These are phyloP conservation scores for Candida labiduridarum DNA, from an alignment of 1,139 yeast genomes.

Conservation along the genomic window DNA sequence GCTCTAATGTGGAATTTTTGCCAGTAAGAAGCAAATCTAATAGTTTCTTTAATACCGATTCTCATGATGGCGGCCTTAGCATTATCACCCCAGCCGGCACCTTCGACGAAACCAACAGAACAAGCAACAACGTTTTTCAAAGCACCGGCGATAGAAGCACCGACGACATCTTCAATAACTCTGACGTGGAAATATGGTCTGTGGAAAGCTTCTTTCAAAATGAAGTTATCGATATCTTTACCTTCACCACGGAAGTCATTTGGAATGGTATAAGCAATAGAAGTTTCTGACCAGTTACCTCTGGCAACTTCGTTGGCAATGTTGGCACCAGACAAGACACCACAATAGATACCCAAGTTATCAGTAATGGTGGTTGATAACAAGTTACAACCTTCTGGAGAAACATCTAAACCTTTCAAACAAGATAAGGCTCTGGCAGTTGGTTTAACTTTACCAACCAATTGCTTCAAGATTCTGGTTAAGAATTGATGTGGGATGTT, in stretches of 20 bases:
- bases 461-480: conserved; percentile 68
- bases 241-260: conserved; percentile 70
- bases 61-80: conserved; percentile 96
- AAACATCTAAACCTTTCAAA: conserved; percentile 87
- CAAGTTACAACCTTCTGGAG: conserved; percentile 76
- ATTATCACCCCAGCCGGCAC: conserved; percentile 97
- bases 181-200: conserved; percentile 94
- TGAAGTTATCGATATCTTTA: conserved; percentile 68
- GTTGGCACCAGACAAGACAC: conserved; percentile 94
- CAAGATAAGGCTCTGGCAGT: conserved; percentile 86
- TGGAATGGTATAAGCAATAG: conserved; percentile 84
- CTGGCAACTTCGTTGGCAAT: conserved; percentile 93
- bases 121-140: conserved; percentile 91
- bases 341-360: conserved; percentile 82
- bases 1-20: conserved; percentile 68
- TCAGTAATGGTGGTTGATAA: conserved; percentile 75
- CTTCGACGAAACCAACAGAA: conserved; percentile 94
- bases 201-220: conserved; percentile 80
- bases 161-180: conserved; percentile 87
- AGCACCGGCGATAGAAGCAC: conserved; percentile 94
- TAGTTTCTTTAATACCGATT: conserved; percentile 86
- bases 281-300: conserved; percentile 93
- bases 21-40: conserved; percentile 52
- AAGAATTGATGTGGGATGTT: conserved; percentile 95
- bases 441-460: conserved; percentile 72